phyloP scores from a whole-genome alignment of 1,284 basidiomycete species.

The Fomitiporia mediterranea region DNA sequence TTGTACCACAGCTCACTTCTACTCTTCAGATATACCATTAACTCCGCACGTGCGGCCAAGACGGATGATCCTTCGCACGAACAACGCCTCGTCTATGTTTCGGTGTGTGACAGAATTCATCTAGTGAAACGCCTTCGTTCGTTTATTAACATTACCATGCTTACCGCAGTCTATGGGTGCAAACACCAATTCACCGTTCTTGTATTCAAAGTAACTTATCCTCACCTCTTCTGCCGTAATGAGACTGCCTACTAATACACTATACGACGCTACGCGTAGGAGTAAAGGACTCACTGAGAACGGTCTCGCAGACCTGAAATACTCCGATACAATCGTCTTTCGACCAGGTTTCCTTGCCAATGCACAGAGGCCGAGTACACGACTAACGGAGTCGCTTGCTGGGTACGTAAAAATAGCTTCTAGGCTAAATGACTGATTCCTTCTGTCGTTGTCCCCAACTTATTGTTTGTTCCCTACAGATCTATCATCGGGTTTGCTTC shows the following conservation, averaged over 20 bases:
- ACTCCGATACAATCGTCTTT: conserved; percentile 33
- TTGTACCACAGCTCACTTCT: not conserved
- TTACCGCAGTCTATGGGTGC: conserved; percentile 25
- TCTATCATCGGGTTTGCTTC: conserved; percentile 6
- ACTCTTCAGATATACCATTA: conserved; percentile 32
- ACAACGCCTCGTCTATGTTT: conserved; percentile 35
- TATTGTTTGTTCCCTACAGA: conserved; percentile 1
- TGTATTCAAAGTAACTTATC: conserved; percentile 25
- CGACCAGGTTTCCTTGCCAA: conserved; percentile 33
- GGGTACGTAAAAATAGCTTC: conserved; percentile 20
- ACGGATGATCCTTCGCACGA: conserved; percentile 20
- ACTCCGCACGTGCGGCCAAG: conserved; percentile 33
- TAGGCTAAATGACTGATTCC: too few relatives aligned
- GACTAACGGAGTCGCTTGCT: conserved; percentile 25
- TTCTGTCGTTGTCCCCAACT: not conserved
- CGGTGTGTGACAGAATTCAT: conserved; percentile 23
- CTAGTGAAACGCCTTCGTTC: too few relatives aligned
- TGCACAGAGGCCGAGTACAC: conserved; percentile 18
- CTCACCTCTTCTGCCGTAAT: not conserved
- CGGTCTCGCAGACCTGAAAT: conserved; percentile 33
- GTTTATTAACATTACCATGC: too few relatives aligned
- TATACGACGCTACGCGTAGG: conserved; percentile 21
- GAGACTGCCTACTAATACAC: not conserved
- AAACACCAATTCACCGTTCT: conserved; percentile 25
- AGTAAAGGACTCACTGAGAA: conserved; percentile 39